Evolutionary conservation across 2,329 filamentous ascomycete species (phyloP), one percentile per base, ranked within the genome.

Genomic region (Zasmidium angulare): DNA sequence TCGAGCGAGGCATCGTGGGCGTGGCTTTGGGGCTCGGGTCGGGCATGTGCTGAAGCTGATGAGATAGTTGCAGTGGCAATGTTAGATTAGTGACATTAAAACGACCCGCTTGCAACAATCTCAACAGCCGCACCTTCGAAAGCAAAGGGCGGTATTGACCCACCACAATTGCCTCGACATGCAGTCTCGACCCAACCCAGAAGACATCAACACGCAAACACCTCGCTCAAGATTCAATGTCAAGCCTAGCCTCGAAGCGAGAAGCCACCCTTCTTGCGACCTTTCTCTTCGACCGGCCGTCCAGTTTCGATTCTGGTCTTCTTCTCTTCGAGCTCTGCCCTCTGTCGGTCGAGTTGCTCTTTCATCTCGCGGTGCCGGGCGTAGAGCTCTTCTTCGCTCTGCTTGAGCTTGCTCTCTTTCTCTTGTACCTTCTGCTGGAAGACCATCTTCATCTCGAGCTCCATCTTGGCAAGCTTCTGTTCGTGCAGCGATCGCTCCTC

Each of bases 381-480:
- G 75, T 98, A 98, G 60, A 99, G 83, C 84, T 99, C 95, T 78
- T 99, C 95, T 79, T 99, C 95, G 84, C 92, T 96, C 82, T 98
- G 95, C 83, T 96, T 96, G 77, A 99, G 84, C 82, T 99, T 99
- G 86, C 91, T 96, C 82, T 99, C 95, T 84, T 99, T 99, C 80
- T 99, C 95, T 68, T 91, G 88, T 29, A 99, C 95, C 89, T 99
- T 99, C 78, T 99, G 95, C 79, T 98, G 95, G 91, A 99, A 99
- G 69, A 99, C 95, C 91, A 97, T 96, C 91, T 99, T 99, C 95
- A 99, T 99, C 80, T 99, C 95, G 74, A 92, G 88, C 80, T 99
- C 95, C 95, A 99, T 99, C 91, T 99, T 99, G 78, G 93, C 91
- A 71, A 99, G 91, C 85, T 99, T 99, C 85, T 97, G 93, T 82